These are phyloP conservation scores for Pseudocercospora vitis DNA, from an alignment of 2,329 filamentous ascomycete genomes.

Conservation along the genomic window DNA sequence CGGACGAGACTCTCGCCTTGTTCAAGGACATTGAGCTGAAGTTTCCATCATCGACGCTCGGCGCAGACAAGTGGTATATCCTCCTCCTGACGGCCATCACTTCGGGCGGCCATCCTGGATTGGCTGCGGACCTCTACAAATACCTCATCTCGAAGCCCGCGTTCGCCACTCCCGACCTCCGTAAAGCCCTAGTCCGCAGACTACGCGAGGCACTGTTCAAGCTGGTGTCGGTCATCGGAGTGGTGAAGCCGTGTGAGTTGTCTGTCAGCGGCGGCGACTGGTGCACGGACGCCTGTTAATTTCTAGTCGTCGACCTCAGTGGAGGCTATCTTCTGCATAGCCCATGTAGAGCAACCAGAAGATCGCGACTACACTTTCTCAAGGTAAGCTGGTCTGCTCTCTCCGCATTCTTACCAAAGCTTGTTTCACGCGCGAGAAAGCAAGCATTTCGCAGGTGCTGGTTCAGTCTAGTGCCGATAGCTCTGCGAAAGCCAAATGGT, in stretches of 20 bases:
- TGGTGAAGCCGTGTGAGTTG: conserved; percentile 55
- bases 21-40: conserved; percentile 46
- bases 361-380: conserved; percentile 59
- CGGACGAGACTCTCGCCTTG: conserved; percentile 43
- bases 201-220: conserved; percentile 62
- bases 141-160: conserved; percentile 54
- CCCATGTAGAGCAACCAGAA: conserved; percentile 52
- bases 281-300: not conserved
- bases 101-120: conserved; percentile 54
- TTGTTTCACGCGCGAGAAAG: too few species aligned
- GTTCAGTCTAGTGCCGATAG: too few species aligned
- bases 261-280: too few species aligned
- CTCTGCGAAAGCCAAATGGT: too few species aligned
- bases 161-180: conserved; percentile 45
- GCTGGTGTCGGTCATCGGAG: conserved; percentile 57
- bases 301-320: conserved; percentile 52
- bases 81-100: conserved; percentile 45
- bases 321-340: conserved; percentile 60
- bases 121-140: conserved; percentile 56
- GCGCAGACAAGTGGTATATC: conserved; percentile 47
- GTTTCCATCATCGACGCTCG: conserved; percentile 46
- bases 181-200: conserved; percentile 52
- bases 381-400: too few species aligned
- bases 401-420: too few species aligned
- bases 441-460: too few species aligned